Base-by-base conservation (phyloP, 768 basidiomycete genomes). In the Leccinum rimulosum region DNA sequence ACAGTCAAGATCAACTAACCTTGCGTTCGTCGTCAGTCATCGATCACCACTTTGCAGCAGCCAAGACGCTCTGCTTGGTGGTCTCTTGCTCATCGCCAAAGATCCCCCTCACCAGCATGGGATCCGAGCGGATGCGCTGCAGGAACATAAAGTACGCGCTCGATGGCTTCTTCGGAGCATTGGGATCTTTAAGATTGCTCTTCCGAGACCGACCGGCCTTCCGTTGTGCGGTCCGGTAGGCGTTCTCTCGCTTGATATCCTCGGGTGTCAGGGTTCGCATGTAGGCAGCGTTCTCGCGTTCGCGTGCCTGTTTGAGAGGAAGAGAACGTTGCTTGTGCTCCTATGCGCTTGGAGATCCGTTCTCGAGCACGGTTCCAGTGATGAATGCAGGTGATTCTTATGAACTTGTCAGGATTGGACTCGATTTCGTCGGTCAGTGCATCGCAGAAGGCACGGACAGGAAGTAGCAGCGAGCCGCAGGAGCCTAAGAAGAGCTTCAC, bases 91-190 rank as follows among this genome's bases (percentile, higher is more conserved):
- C 93, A 55, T 91, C 88, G 10, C 89, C 91, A 75, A 95, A 96
- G 7, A 96, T 86, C 12, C 88, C 87, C 60, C 71, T 79, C 10
- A 92, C 89, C n/a, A 95, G 75, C 36, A 78, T 77, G 3, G 85
- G 83, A 67, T 91, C 86, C 55, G 90, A 87, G 60, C 95, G 82
- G 65, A 97, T 97, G 49, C 88, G 85, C 72, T 95, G 93, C 63
- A 96, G 73, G 79, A 95, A 97, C 87, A 95, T 91, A 64, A 97
- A 96, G 69, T 96, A 97, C 0, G 95, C 93, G 70, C 86, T 89
- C 48, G 96, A 83, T 6, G 95, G 95, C 70, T 96, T 96, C 85
- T 94, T 95, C 3, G 95, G 95, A 8, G 93, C 95, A 69, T 97
- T 96, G 35, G 94, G 94, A 71, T 97, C 94, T 77, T 95, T 96